phyloP scores from a whole-genome alignment of 2,329 filamentous ascomycete species.

The Microdochium paspali region DNA sequence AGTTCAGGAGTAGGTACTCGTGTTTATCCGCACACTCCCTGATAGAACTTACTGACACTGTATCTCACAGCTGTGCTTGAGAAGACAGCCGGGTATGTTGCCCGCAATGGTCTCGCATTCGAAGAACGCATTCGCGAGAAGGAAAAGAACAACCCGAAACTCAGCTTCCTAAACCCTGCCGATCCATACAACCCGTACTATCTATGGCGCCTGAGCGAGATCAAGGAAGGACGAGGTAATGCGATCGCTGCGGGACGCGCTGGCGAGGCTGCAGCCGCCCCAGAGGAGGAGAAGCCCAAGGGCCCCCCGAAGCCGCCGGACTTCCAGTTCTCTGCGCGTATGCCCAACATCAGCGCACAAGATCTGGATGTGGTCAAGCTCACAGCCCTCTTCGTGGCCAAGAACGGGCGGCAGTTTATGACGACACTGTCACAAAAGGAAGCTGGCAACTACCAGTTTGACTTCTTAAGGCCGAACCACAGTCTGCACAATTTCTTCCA shows the following conservation, averaged over 20 bases:
- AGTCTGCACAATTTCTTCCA: slow-evolving; percentile 95
- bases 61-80: slow-evolving; percentile 53
- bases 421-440: slow-evolving; percentile 83
- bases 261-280: slow-evolving; percentile 47
- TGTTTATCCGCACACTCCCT: slow-evolving; percentile 9
- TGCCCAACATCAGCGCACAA: slow-evolving; percentile 94
- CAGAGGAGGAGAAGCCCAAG: slow-evolving; percentile 54
- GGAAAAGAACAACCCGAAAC: slow-evolving; percentile 76
- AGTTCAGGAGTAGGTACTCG: slow-evolving; percentile 58
- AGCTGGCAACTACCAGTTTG: slow-evolving; percentile 85
- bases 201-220: slow-evolving; percentile 80
- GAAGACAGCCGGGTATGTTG: slow-evolving; percentile 90
- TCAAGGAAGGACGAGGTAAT: slow-evolving; percentile 74
- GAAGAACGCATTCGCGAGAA: slow-evolving; percentile 82
- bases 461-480: slow-evolving; percentile 91
- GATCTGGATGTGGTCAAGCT: slow-evolving; percentile 68
- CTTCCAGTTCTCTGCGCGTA: slow-evolving; percentile 89
- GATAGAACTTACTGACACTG: slow-evolving; percentile 21
- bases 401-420: slow-evolving; percentile 87
- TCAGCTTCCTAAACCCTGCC: slow-evolving; percentile 71
- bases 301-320: slow-evolving; percentile 79
- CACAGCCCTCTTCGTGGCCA: slow-evolving; percentile 86
- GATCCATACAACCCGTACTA: slow-evolving; percentile 89
- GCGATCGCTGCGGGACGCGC: slow-evolving; percentile 66
- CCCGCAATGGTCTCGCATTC: slow-evolving; percentile 57